phyloP scores from a whole-genome alignment of 768 basidiomycete species.

The Rubroboletus pulcherrimus region DNA sequence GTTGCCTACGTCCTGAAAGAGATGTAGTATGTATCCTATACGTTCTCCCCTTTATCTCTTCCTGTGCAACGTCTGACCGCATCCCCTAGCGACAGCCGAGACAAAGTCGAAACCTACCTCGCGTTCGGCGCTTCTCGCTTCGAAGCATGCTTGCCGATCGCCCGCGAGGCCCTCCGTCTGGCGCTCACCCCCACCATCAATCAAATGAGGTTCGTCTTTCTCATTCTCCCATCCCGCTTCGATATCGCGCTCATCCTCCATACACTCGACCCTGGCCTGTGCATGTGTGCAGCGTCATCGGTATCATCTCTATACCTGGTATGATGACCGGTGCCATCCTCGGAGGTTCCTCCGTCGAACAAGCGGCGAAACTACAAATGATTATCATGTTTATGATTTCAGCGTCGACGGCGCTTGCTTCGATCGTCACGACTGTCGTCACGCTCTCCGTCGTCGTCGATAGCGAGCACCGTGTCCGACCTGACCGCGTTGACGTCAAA shows the following conservation, averaged over 20 bases:
- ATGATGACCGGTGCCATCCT: constrained; percentile 94
- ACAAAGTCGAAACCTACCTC: constrained; percentile 83
- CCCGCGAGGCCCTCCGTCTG: constrained; percentile 71
- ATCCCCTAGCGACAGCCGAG: constrained; percentile 63
- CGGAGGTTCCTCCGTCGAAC: constrained; percentile 78
- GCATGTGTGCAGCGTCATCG: constrained; percentile 50
- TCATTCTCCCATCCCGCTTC: not conserved
- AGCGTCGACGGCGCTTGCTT: constrained; percentile 67
- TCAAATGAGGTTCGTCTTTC: constrained; percentile 64
- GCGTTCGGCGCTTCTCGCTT: constrained; percentile 81
- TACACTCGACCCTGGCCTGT: not conserved
- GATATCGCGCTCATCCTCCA: not conserved
- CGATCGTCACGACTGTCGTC: constrained; percentile 59
- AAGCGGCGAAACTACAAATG: constrained; percentile 86
- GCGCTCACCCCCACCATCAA: constrained; percentile 81
- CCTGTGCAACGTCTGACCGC: not conserved
- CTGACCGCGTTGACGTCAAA: constrained; percentile 52
- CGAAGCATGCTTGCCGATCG: constrained; percentile 81
- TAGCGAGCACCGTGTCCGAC: constrained; percentile 56
- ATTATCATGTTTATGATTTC: constrained; percentile 94
- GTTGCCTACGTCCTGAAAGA: constrained; percentile 72
- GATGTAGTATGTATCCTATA: constrained; percentile 49
- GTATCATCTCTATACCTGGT: constrained; percentile 77
- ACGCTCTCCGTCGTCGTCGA: constrained; percentile 66
- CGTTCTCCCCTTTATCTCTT: not conserved